Percentiles rank a stretch among this genome's conserved stretches.
Conservation (phyloP, 2,329 filamentous ascomycete species). For the Fusarium goolgardi region DNA sequence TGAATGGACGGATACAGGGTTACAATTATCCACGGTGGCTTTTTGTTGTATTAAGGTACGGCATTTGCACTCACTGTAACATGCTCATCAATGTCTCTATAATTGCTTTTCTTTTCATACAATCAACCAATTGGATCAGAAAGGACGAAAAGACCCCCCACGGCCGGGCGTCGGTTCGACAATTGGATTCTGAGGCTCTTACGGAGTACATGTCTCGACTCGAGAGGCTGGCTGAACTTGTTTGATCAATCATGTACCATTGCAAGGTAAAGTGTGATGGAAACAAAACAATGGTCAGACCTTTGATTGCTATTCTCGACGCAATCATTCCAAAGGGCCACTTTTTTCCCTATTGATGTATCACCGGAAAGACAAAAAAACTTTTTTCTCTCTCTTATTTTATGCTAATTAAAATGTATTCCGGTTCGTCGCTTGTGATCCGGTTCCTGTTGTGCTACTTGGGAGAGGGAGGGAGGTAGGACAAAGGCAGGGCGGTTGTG, state of each 20-base stretch:
- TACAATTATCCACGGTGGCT: conserved; percentile 26
- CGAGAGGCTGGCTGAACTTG: not conserved
- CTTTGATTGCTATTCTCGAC: conserved; percentile 8
- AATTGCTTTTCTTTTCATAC: conserved; percentile 11
- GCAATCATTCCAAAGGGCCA: conserved; percentile 31
- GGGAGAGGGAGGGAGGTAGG: conserved; percentile 10
- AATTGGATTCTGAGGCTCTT: conserved; percentile 27
- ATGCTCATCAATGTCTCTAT: conserved; percentile 5
- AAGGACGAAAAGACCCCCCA: conserved; percentile 1
- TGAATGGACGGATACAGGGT: not conserved
- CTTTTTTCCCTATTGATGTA: conserved; percentile 19
- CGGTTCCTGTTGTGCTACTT: conserved; percentile 31
- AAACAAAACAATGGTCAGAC: conserved; percentile 25
- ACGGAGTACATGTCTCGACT: not conserved
- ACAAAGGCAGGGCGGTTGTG: conserved; percentile 32
- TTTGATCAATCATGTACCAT: conserved; percentile 15
- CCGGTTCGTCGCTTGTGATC: conserved; percentile 32
- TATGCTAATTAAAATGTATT: not conserved
- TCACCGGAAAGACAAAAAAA: conserved; percentile 19
- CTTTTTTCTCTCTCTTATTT: conserved; percentile 4
- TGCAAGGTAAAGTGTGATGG: conserved; percentile 23
- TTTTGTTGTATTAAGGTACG: conserved; percentile 19
- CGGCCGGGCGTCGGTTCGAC: conserved; percentile 9
- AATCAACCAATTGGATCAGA: not conserved
- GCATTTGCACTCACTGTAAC: conserved; percentile 28